A percentile compares a stretch with the other conserved stretches of the same genome.
Conservation (phyloP, 768 basidiomycete genomes). For the Tulasnella sp. region DNA sequence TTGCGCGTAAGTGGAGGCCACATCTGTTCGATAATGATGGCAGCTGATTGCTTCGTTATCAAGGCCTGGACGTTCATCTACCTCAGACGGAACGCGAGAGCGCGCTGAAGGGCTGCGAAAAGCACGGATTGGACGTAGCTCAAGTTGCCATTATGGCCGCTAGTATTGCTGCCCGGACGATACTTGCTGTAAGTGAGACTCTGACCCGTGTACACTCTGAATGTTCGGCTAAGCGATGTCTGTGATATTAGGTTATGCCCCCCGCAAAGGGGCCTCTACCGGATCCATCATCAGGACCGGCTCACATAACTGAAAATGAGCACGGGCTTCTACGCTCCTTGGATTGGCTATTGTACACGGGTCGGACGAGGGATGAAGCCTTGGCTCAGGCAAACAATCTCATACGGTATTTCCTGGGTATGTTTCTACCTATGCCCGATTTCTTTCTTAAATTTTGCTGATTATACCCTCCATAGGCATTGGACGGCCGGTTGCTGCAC, state of each 20-base stretch:
- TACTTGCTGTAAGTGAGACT: conserved; percentile 40
- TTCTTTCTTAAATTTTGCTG: no score
- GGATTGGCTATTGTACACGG: conserved; percentile 82
- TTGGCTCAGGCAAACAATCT: conserved; percentile 82
- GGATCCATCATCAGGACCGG: conserved; percentile 45
- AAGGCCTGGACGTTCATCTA: conserved; percentile 3
- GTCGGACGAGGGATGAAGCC: conserved; percentile 62
- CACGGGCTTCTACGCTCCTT: conserved; percentile 67
- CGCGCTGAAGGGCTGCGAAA: conserved; percentile 63
- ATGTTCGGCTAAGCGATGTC: conserved; percentile 8
- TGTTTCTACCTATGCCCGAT: no score
- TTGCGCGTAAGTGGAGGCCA: conserved; percentile 35
- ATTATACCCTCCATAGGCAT: not conserved
- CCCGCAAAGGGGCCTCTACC: conserved; percentile 46
- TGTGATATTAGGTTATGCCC: conserved; percentile 36
- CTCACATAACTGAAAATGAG: conserved; percentile 44
- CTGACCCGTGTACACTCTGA: conserved; percentile 17
- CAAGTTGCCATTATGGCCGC: conserved; percentile 73
- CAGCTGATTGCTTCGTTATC: not conserved
- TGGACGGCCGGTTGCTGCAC: not conserved
- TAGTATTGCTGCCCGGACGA: conserved; percentile 29
- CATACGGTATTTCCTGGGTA: conserved; percentile 81
- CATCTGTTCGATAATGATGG: not conserved
- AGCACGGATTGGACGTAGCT: conserved; percentile 74
- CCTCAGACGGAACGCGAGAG: conserved; percentile 42